These are phyloP conservation scores for Conticribra weissflogii DNA, from an alignment of 108 stramenopile genomes.

Conservation along the genomic window DNA sequence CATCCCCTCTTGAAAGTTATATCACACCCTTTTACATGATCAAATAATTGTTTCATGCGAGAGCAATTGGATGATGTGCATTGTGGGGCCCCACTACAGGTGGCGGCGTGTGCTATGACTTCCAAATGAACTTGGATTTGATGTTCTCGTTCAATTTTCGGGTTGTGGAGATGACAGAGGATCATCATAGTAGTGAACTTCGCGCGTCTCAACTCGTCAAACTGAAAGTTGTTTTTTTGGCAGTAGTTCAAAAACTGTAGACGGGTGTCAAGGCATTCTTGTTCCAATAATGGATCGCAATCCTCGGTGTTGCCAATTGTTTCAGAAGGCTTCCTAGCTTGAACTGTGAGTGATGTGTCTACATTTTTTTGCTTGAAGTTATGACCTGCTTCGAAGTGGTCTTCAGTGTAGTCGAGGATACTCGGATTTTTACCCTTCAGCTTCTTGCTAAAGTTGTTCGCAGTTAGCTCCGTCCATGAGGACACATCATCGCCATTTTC, in stretches of 20 bases:
- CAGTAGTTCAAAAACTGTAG: conserved; percentile 93
- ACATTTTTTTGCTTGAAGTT: too few relatives aligned
- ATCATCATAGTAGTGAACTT: conserved; percentile 97
- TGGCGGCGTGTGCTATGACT: conserved; percentile 78
- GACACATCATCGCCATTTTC: conserved; percentile 64
- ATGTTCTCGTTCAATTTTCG: conserved; percentile 73
- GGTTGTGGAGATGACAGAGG: conserved; percentile 91
- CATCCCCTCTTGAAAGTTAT: conserved; percentile 71
- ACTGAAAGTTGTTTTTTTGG: conserved; percentile 94
- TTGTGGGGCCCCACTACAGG: conserved; percentile 60
- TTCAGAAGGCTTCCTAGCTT: too few relatives aligned
- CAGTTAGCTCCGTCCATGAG: conserved; percentile 60
- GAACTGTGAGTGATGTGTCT: too few relatives aligned
- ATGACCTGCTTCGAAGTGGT: not conserved
- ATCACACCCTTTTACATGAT: conserved; percentile 67
- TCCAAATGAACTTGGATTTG: conserved; percentile 76
- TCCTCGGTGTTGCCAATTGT: conserved; percentile 61
- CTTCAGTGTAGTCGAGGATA: conserved; percentile 8
- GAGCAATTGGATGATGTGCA: conserved; percentile 85
- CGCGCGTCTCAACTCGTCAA: conserved; percentile 93
- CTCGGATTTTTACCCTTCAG: conserved; percentile 46
- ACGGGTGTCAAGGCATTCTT: conserved; percentile 88
- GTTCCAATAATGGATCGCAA: conserved; percentile 71
- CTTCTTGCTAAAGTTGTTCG: conserved; percentile 35
- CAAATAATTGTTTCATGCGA: conserved; percentile 85